Percentiles rank a stretch among this genome's conserved stretches.
phyloP scores from a whole-genome alignment of 2,329 filamentous ascomycete species.

The Fusarium foetens region DNA sequence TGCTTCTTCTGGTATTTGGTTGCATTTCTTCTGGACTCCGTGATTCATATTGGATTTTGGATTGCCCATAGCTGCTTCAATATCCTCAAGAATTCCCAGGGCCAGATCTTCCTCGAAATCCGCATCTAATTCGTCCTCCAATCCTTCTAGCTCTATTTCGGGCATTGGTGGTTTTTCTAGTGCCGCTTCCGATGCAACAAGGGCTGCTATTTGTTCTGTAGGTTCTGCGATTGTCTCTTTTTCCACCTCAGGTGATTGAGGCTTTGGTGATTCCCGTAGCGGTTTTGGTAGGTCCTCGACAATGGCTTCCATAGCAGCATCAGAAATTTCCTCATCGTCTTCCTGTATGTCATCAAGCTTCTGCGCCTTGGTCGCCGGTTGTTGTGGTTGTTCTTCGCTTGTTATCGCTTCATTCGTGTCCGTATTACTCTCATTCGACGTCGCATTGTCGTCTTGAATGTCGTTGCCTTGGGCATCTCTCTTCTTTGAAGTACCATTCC shows the following conservation, averaged over 20 bases:
- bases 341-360: conserved; percentile 15
- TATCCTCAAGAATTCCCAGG: conserved; percentile 39
- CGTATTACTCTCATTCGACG: neutral
- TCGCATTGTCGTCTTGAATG: conserved; percentile 10
- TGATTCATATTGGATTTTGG: neutral
- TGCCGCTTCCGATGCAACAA: neutral
- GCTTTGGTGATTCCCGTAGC: neutral
- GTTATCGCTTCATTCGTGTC: neutral
- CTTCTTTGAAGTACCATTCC: conserved; percentile 48
- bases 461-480: conserved; percentile 41
- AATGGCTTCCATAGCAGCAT: neutral
- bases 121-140: conserved; percentile 43
- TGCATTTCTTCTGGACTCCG: neutral
- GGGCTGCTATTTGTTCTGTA: neutral
- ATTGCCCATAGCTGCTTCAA: conserved; percentile 32
- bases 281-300: neutral
- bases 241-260: neutral
- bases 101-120: conserved; percentile 44
- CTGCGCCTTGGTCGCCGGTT: neutral
- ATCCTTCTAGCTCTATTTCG: conserved; percentile 22
- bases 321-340: conserved; percentile 26
- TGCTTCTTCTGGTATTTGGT: neutral
- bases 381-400: neutral
- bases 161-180: neutral
- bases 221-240: neutral